Conservation (phyloP, 2,329 filamentous ascomycete genomes). For the Chrysoporthe deuterocubensis region DNA sequence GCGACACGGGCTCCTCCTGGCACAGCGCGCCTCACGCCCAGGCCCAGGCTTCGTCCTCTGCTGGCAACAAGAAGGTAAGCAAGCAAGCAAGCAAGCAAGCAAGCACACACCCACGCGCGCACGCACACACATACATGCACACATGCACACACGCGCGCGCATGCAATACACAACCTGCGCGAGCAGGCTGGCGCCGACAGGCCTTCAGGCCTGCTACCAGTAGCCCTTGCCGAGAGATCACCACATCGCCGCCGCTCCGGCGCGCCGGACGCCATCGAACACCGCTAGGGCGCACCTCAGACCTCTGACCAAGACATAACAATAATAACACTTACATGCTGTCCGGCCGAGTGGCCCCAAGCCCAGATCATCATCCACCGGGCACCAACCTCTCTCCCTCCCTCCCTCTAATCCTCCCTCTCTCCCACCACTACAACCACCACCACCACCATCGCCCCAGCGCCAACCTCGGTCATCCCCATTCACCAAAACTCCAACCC, state of each 20-base stretch:
- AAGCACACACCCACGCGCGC: neutral
- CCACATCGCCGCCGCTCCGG: neutral
- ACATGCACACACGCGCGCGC: neutral
- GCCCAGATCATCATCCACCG: constrained; percentile 14
- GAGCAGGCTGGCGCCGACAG: neutral
- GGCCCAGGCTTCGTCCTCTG: constrained; percentile 35
- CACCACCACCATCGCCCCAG: no score
- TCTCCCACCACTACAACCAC: no score
- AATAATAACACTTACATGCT: neutral
- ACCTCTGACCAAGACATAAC: constrained; percentile 5
- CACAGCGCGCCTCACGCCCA: constrained; percentile 31
- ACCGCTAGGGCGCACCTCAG: constrained; percentile 3
- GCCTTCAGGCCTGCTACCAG: no score
- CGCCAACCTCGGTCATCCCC: neutral
- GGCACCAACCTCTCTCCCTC: neutral
- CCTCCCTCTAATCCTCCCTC: no score
- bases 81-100: neutral
- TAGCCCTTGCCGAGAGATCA: neutral
- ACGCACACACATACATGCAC: neutral
- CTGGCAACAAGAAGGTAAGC: constrained; percentile 49
- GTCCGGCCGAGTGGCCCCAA: constrained; percentile 25
- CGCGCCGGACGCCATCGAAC: neutral
- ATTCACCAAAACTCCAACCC: neutral
- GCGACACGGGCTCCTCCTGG: constrained; percentile 52
- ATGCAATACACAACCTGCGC: neutral